Evolutionary conservation across 2,329 filamentous ascomycete species (phyloP).

Genomic region (Aspergillus sp.): DNA sequence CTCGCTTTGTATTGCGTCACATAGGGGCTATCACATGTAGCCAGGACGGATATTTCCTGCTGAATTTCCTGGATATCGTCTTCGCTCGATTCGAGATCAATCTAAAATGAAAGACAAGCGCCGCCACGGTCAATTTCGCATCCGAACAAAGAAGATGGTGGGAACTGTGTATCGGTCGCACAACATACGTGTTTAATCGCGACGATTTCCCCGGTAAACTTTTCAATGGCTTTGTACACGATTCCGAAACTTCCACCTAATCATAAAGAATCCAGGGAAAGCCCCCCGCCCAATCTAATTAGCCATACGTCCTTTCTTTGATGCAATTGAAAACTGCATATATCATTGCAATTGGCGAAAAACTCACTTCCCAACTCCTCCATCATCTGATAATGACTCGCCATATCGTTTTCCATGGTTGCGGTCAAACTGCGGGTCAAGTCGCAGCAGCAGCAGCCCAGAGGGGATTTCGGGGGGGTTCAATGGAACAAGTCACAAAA

Average conservation of each 20-base stretch:
- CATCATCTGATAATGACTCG: constrained; percentile 86
- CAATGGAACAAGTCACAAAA: constrained; percentile 2
- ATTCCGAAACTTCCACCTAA: constrained; percentile 90
- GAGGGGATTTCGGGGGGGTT: background rate
- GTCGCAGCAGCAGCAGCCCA: background rate
- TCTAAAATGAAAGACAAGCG: constrained; percentile 50
- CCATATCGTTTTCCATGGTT: constrained; percentile 53
- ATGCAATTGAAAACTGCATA: background rate
- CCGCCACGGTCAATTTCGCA: background rate
- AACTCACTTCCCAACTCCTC: constrained; percentile 90
- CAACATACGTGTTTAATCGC: constrained; percentile 87
- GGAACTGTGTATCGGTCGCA: background rate
- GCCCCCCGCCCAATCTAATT: too few species aligned
- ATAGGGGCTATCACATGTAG: constrained; percentile 88
- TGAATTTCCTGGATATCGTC: constrained; percentile 98
- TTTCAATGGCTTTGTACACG: constrained; percentile 95
- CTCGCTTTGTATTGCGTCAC: constrained; percentile 96
- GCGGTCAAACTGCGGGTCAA: background rate
- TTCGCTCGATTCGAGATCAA: constrained; percentile 96
- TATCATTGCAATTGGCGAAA: background rate
- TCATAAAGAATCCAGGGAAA: constrained; percentile 1
- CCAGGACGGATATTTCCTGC: constrained; percentile 90
- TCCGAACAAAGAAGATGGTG: too few species aligned
- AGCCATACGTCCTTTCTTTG: background rate
- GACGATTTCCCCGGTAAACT: constrained; percentile 82